A percentile compares a stretch with the other conserved stretches of the same genome.
These are phyloP conservation scores for Magnaporthiopsis poae DNA, from an alignment of 2,329 filamentous ascomycete species.

Conservation along the genomic window DNA sequence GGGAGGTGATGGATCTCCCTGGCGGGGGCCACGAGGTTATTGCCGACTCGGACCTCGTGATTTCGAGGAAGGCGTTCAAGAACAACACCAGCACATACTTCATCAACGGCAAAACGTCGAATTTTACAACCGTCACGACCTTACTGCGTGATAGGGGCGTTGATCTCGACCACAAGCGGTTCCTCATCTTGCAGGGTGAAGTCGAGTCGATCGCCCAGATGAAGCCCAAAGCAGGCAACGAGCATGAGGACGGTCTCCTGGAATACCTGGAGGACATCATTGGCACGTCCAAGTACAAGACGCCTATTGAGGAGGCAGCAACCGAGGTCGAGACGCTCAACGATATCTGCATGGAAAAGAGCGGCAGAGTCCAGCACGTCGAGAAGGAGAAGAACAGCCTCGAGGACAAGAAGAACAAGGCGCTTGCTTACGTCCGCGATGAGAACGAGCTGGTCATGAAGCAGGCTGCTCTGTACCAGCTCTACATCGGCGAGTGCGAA, in stretches of 20 bases:
- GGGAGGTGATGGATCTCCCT: slow-evolving; percentile 83
- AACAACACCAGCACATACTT: slow-evolving; percentile 99
- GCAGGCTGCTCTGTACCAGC: slow-evolving; percentile 83
- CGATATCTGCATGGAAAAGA: slow-evolving; percentile 91
- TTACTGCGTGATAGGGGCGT: slow-evolving; percentile 80
- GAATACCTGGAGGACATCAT: slow-evolving; percentile 99
- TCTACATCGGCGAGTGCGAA: slow-evolving; percentile 78
- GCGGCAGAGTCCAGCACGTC: slow-evolving; percentile 86
- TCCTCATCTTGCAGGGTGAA: slow-evolving; percentile 92
- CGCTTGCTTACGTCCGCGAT: slow-evolving; percentile 75
- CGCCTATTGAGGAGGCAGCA: slow-evolving; percentile 88
- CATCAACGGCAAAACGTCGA: slow-evolving; percentile 81
- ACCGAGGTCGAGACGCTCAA: slow-evolving; percentile 84
- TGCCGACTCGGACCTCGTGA: slow-evolving; percentile 72
- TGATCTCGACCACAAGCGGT: slow-evolving; percentile 95
- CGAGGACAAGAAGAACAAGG: slow-evolving; percentile 94
- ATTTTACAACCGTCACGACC: slow-evolving; percentile 83
- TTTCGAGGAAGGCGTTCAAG: slow-evolving; percentile 88
- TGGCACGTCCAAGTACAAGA: slow-evolving; percentile 95
- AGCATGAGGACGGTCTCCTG: slow-evolving; percentile 89
- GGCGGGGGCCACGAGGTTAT: slow-evolving; percentile 66
- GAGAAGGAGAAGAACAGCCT: slow-evolving; percentile 91
- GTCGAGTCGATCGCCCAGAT: slow-evolving; percentile 98
- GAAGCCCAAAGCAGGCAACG: slow-evolving; percentile 90
- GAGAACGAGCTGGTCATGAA: slow-evolving; percentile 88